Base-by-base conservation (phyloP, 331 rosid genomes). In the Telfairia occidentalis region DNA sequence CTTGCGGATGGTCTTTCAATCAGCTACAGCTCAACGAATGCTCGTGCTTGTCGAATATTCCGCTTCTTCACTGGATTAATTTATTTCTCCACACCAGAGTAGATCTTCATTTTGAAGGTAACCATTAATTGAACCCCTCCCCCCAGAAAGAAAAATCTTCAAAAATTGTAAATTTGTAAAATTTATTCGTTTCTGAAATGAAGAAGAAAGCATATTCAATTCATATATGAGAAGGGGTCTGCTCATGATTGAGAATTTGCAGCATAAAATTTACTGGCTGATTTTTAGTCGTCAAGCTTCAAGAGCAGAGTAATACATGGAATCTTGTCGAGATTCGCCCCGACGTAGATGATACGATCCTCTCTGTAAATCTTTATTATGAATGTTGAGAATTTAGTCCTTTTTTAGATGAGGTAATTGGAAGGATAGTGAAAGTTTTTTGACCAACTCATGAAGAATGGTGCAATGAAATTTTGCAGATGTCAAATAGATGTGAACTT, bases 21-120 rank as follows among this genome's bases (percentile, higher is more conserved):
- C 95, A 5, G 89, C 86, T 40, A 91, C 96, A 2, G 86, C 91
- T 67, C 83, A 80, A 28, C 90, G 96, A 73, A 81, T 89, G 24
- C 85, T 94, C 73, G 89, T 91, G 40, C 85, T 94, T 74, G 92
- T 90, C 28, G 97, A 91, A 78, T 94, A 94, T 74, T 88, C 94
- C 48, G 91, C 95, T n/a, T 74, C 95, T 5, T 87, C 86, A 9
- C 90, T 85, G 85, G 92, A 92, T 75, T 92, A 80, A 79, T 72
- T 29, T 26, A 9, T 43, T 43, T 45, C 57, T 70, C 16, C 7
- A 5, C 34, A 38, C 73, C 53, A 42, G 73, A 63, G n/a, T 66
- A 9, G n/a, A n/a, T n/a, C n/a, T n/a, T n/a, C n/a, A n/a, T n/a
- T n/a, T 32, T 46, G 4, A 46, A 38, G 73, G 73, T 67, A 67